Conservation (phyloP, 129 eudicot species). For the carrot (Daucus carota) region DNA sequence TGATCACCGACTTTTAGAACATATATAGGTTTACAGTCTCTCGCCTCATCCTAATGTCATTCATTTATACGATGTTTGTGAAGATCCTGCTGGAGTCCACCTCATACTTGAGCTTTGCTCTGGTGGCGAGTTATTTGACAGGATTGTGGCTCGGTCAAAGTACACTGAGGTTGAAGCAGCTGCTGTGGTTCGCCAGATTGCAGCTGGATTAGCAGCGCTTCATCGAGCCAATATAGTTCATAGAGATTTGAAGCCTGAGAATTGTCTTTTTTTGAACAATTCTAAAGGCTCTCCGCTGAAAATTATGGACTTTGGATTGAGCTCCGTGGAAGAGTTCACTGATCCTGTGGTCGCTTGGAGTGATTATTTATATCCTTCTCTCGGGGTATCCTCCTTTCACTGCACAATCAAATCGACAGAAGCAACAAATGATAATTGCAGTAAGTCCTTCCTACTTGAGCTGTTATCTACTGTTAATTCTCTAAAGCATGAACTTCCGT, state of each 20-base stretch:
- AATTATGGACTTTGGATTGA: conserved; percentile 79
- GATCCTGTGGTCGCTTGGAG: conserved; percentile 84
- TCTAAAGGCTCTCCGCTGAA: conserved; percentile 50
- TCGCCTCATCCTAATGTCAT: too few species aligned
- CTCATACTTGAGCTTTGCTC: conserved; percentile 62
- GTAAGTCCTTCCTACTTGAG: conserved; percentile 21
- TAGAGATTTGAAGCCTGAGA: conserved; percentile 80
- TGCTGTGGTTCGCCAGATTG: conserved; percentile 57
- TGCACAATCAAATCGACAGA: conserved; percentile 64
- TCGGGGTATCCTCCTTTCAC: conserved; percentile 88
- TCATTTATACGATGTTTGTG: too few species aligned
- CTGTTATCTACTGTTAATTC: not conserved
- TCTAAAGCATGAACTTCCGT: too few species aligned
- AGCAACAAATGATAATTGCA: conserved; percentile 71
- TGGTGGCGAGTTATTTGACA: conserved; percentile 75
- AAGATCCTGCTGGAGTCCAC: conserved; percentile 67
- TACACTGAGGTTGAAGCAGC: conserved; percentile 76
- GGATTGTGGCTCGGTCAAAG: conserved; percentile 60
- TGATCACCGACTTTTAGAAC: too few species aligned
- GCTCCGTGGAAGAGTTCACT: conserved; percentile 77
- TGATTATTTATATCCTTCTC: conserved; percentile 70
- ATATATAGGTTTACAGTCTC: too few species aligned
- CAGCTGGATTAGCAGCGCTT: conserved; percentile 53
- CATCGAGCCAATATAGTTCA: conserved; percentile 58
- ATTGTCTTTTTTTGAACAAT: conserved; percentile 56